Base-by-base conservation (phyloP, 495 filamentous ascomycete species). In the Tuber borchii region DNA sequence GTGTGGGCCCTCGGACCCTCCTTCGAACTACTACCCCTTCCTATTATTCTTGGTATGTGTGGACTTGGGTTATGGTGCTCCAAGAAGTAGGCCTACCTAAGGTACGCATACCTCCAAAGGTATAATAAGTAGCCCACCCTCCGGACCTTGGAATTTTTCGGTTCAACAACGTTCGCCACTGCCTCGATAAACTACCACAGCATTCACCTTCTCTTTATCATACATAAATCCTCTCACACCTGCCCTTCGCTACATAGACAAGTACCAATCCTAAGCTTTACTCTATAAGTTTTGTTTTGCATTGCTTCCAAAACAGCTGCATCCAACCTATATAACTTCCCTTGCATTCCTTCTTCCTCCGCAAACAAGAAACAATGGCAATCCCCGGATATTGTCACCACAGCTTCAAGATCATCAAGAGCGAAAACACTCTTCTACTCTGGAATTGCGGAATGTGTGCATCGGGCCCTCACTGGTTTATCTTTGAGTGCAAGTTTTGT, bases 381-480 rank as follows among this genome's bases (percentile, higher is more conserved):
- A 83, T 90, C 75, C 87, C 90, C 71, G 86, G 83, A 68, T 87
- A 87, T 80, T 93, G 91, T 85, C 86, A 87, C 40, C 91, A 93
- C 85, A 86, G 84, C 1, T 93, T 93, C 86, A 89, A 88, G 83
- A 88, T 93, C 84, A 88, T 94, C 84, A 94, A 94, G 85, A 90
- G 89, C 12, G 90, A 93, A 83, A 91, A 87, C 76, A 92, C 89
- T 8, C 84, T 93, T 45, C 88, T 94, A 74, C 87, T 91, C 78
- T 94, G 92, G 92, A 89, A 87, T 71, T 94, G 92, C 87, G 87
- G 90, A 80, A 85, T 92, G 82, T 94, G 92, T 84, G 90, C 91
- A 80, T 89, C 88, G 9, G 92, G 92, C 7, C 92, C 92, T 48
- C 91, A 93, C 84, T 93, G 91, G 91, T 91, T 88, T 84, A 93